A percentile compares a stretch with the other conserved stretches of the same genome.
Conservation (phyloP, 164 flowering plant genomes). For the Buxus sempervirens region DNA sequence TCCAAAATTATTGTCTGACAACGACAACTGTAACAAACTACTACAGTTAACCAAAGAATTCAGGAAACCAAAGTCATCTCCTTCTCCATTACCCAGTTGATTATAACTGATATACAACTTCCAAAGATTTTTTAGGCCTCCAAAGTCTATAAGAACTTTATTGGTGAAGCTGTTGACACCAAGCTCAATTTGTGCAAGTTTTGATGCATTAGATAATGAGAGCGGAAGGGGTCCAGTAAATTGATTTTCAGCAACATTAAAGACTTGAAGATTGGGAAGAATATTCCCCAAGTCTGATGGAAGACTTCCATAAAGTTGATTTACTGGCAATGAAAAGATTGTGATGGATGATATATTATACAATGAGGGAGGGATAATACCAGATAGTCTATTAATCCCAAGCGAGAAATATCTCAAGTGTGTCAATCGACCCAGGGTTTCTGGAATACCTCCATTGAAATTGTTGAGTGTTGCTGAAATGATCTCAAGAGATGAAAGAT, state of each 20-base stretch:
- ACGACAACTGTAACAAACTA: background rate
- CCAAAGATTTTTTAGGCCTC: background rate
- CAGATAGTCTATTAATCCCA: background rate
- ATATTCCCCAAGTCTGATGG: background rate
- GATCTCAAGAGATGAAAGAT: background rate
- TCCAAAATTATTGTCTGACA: background rate
- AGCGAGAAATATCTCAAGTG: background rate
- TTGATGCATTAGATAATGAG: background rate
- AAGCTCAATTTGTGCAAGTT: background rate
- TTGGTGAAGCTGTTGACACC: background rate
- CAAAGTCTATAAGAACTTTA: background rate
- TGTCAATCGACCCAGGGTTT: background rate
- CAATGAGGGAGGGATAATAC: slow-evolving; percentile 6
- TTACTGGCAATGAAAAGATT: background rate
- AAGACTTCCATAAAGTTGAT: background rate
- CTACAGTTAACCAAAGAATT: background rate
- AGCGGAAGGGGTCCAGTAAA: background rate
- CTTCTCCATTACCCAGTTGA: background rate
- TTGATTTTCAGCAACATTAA: background rate
- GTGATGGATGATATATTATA: background rate
- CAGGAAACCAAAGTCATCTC: background rate
- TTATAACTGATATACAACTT: background rate
- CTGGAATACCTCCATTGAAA: background rate
- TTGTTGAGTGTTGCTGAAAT: background rate
- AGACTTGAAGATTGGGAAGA: background rate